Percentiles rank a stretch among this genome's conserved stretches.
Conservation (phyloP, 176 grass and related monocot genomes). For the Alopecurus myosuroides region DNA sequence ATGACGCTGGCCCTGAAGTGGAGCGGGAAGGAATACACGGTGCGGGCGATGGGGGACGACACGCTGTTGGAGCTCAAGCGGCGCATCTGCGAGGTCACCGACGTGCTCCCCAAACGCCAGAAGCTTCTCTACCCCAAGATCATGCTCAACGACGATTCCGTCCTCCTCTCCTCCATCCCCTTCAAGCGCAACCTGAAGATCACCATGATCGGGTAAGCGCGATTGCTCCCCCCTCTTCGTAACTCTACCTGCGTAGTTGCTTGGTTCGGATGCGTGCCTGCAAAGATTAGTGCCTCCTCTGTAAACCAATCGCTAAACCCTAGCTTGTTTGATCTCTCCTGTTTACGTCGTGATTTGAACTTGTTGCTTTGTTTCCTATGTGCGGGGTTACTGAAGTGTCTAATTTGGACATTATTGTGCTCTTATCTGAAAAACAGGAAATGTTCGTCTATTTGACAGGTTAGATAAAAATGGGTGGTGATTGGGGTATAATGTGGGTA, state of each 20-base stretch:
- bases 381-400: background rate
- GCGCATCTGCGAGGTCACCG: slow-evolving; percentile 86
- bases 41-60: slow-evolving; percentile 83
- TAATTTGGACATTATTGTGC: background rate
- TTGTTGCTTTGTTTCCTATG: background rate
- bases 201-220: slow-evolving; percentile 83
- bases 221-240: background rate
- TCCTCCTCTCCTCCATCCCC: slow-evolving; percentile 69
- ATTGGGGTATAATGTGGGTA: background rate
- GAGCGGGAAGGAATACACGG: slow-evolving; percentile 72
- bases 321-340: slow-evolving; percentile 15
- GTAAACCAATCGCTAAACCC: slow-evolving; percentile 6
- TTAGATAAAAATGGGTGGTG: background rate
- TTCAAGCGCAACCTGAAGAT: slow-evolving; percentile 78
- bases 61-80: slow-evolving; percentile 88
- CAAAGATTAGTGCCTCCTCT: background rate
- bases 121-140: slow-evolving; percentile 87
- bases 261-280: background rate
- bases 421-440: background rate
- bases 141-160: slow-evolving; percentile 69
- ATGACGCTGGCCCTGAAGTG: slow-evolving; percentile 77
- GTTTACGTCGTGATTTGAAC: background rate
- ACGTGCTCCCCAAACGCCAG: slow-evolving; percentile 89
- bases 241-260: background rate
- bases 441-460: background rate